A percentile compares a stretch with the other conserved stretches of the same genome.
These are phyloP conservation scores for Psidium guajava DNA, from an alignment of 345 rosid genomes.

Conservation along the genomic window DNA sequence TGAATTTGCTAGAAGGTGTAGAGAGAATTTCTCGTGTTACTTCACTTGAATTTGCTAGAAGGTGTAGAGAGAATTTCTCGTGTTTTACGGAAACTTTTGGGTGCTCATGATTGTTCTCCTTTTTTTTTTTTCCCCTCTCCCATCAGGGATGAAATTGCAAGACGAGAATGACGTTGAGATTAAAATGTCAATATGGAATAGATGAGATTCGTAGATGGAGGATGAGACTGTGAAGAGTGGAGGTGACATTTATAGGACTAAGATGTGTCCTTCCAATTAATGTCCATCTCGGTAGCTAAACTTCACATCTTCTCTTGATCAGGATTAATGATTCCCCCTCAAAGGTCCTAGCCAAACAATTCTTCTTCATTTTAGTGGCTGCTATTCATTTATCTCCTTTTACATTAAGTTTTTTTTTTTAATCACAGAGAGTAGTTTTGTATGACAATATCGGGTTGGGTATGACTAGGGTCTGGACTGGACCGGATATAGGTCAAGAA, in stretches of 20 bases:
- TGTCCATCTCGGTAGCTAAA: not conserved
- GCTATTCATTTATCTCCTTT: too few species aligned
- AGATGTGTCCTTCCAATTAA: not conserved
- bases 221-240: not conserved
- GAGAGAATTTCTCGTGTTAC: too few species aligned
- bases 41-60: too few species aligned
- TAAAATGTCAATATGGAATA: not conserved
- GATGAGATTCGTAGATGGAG: not conserved
- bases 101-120: not conserved
- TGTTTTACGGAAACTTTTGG: too few species aligned
- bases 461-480: too few species aligned
- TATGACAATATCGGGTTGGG: too few species aligned
- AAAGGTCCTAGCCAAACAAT: not conserved
- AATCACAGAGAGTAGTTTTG: too few species aligned
- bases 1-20: not conserved
- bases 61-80: too few species aligned
- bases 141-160: not conserved
- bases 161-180: not conserved
- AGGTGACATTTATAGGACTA: not conserved
- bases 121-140: not conserved
- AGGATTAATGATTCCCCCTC: not conserved
- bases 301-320: not conserved
- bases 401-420: too few species aligned
- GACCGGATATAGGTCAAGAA: too few species aligned
- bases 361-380: not conserved